phyloP scores from a whole-genome alignment of 768 basidiomycete genomes.

The Tulasnella sp. region DNA sequence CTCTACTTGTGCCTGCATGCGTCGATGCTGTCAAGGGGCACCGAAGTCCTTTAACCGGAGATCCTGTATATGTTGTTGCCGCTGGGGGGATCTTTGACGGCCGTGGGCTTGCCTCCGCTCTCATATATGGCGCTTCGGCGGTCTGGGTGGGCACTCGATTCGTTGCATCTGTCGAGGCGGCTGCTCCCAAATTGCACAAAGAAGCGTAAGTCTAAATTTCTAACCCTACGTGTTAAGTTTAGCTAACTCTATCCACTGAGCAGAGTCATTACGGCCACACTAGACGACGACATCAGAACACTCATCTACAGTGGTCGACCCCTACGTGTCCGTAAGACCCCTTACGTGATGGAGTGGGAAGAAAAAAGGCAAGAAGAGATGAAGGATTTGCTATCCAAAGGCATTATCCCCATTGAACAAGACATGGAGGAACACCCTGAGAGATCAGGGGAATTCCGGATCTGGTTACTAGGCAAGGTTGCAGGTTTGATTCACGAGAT shows the following conservation, averaged over 20 bases:
- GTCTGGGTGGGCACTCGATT: conserved; percentile 89
- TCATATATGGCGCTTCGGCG: conserved; percentile 75
- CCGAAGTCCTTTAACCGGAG: conserved; percentile 65
- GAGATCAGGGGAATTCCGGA: conserved; percentile 39
- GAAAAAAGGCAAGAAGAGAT: conserved; percentile 53
- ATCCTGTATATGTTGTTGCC: conserved; percentile 68
- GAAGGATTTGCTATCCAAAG: conserved; percentile 47
- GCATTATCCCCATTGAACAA: conserved; percentile 66
- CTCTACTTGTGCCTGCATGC: conserved; percentile 38
- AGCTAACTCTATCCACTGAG: not conserved
- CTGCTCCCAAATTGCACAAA: conserved; percentile 67
- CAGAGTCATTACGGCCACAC: conserved; percentile 25
- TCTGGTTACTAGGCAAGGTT: conserved; percentile 74
- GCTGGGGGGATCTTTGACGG: conserved; percentile 83
- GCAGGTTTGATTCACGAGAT: conserved; percentile 68
- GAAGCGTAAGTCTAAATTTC: conserved; percentile 49
- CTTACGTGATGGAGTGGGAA: conserved; percentile 74
- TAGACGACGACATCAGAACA: conserved; percentile 65
- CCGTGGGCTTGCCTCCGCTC: conserved; percentile 65
- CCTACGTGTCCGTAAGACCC: conserved; percentile 70
- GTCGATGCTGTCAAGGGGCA: conserved; percentile 32
- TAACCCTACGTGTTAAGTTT: not conserved
- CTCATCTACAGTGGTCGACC: conserved; percentile 60
- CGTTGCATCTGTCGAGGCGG: conserved; percentile 73
- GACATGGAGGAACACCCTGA: conserved; percentile 65